phyloP scores from a whole-genome alignment of 345 rosid genomes.

The Toxicodendron radicans region DNA sequence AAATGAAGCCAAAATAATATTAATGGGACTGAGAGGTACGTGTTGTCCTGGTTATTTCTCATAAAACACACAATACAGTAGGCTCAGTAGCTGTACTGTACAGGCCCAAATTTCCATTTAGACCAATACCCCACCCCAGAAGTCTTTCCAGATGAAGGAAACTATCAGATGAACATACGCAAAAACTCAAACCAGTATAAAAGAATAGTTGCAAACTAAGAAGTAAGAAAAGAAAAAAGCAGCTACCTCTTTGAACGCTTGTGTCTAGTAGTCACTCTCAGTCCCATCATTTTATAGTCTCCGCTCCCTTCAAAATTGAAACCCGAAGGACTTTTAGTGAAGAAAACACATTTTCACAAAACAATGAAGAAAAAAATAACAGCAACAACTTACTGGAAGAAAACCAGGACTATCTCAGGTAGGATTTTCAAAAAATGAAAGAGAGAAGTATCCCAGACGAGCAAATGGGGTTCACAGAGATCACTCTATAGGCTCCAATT shows the following conservation, averaged over 20 bases:
- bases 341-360: constrained; percentile 16
- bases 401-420: constrained; percentile 24
- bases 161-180: constrained; percentile 29
- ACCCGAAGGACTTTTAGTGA: constrained; percentile 25
- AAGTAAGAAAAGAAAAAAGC: constrained; percentile 27
- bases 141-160: constrained; percentile 33
- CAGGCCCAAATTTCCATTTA: constrained; percentile 24
- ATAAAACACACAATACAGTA: constrained; percentile 7
- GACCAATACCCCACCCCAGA: constrained; percentile 15
- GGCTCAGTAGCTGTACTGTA: constrained; percentile 11
- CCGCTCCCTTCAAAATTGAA: constrained; percentile 40
- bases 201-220: constrained; percentile 29
- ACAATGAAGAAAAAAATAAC: constrained; percentile 5
- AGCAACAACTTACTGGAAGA: constrained; percentile 2
- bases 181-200: constrained; percentile 18
- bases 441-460: constrained; percentile 8
- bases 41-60: constrained; percentile 8
- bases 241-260: constrained; percentile 88
- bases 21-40: background rate
- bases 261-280: constrained; percentile 53
- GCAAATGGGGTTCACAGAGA: constrained; percentile 26
- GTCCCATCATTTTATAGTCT: constrained; percentile 53
- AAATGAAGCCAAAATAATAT: constrained; percentile 27
- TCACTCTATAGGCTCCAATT: constrained; percentile 26
- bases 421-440: constrained; percentile 19